These are phyloP conservation scores for Bipolaris bicolor DNA, from an alignment of 2,329 filamentous ascomycete species.

Conservation along the genomic window DNA sequence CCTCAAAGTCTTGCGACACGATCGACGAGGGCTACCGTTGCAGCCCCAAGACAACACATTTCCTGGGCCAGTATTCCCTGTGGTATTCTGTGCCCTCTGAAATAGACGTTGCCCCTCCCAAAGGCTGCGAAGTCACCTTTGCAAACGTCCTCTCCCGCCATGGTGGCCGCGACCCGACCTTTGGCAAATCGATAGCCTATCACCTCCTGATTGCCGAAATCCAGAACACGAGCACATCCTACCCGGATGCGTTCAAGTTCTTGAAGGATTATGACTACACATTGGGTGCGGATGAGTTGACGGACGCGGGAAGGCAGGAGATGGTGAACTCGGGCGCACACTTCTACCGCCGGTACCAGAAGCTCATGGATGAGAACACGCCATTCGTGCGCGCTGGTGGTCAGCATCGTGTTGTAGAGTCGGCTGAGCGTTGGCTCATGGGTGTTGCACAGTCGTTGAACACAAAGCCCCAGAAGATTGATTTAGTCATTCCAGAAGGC, in stretches of 20 bases:
- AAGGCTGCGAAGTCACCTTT: slow-evolving; percentile 76
- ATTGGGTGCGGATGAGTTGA: slow-evolving; percentile 73
- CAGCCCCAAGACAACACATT: slow-evolving; percentile 64
- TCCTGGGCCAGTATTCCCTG: slow-evolving; percentile 88
- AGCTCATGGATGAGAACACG: slow-evolving; percentile 62
- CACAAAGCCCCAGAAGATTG: slow-evolving; percentile 48
- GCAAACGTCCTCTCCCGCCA: slow-evolving; percentile 83
- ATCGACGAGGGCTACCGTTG: slow-evolving; percentile 67
- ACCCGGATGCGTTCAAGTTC: slow-evolving; percentile 70
- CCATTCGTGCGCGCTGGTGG: slow-evolving; percentile 77
- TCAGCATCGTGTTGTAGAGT: slow-evolving; percentile 73
- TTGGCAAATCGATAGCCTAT: slow-evolving; percentile 69
- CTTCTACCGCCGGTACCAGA: slow-evolving; percentile 75
- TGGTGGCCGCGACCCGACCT: slow-evolving; percentile 81
- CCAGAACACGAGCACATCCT: slow-evolving; percentile 62
- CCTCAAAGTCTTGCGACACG: slow-evolving; percentile 57
- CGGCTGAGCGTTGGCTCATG: slow-evolving; percentile 74
- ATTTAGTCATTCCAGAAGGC: slow-evolving; percentile 72
- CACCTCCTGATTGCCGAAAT: slow-evolving; percentile 69
- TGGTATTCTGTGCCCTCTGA: slow-evolving; percentile 77
- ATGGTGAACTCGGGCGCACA: slow-evolving; percentile 76
- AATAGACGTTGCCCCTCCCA: slow-evolving; percentile 65
- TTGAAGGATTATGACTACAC: slow-evolving; percentile 73
- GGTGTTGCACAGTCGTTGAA: slow-evolving; percentile 69
- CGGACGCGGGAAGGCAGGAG: slow-evolving; percentile 69